Evolutionary conservation across 2,329 filamentous ascomycete genomes (phyloP), one percentile per base, ranked within the genome.

Genomic region (Xenoacremonium recifei): DNA sequence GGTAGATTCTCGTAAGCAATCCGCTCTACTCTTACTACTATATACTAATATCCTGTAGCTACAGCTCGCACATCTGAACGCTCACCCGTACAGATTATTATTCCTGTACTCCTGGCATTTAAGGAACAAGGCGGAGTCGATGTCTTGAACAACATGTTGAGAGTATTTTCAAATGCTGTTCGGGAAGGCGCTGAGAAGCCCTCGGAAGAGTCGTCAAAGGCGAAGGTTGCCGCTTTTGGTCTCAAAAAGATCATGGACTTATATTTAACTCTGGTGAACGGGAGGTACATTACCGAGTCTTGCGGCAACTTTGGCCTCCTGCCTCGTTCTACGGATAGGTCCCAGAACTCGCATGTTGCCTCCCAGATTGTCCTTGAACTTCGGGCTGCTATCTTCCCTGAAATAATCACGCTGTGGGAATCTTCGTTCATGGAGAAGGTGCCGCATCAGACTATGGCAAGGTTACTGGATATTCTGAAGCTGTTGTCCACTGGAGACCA

Each of bases 301-400:
- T 70, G 76, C 21, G 82, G 84, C 19, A 66, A 69, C n/a, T 71
- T 72, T 40, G 71, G 65, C 39, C 61, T 79, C 16, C 60, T 64
- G 34, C 58, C 64, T n/a, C 62, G 65, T n/a, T 54, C 50, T 29
- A 48, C 55, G 5, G 72, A 75, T 13, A 65, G 74, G 31, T 66
- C 66, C 3, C 63, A 63, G 30, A 62, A 63, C 11, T 68, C 68
- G 18, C 66, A 69, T 17, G 59, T 72, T 9, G 76, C 82, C 12
- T 73, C 80, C 2, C 92, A 96, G 55, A 86, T 97, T 41, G 71
- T 96, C 12, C 82, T 97, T 5, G 92, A 97, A 62, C 68, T 97
- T 31, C 85, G 93, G 31, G 82, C 87, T 67, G 80, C 84, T 19
- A 80, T 96, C 19, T 69, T 96, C 12, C 88, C 90, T 1, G 80